Base-by-base conservation (phyloP, 345 rosid species). In the Arabidopsis suecica region DNA sequence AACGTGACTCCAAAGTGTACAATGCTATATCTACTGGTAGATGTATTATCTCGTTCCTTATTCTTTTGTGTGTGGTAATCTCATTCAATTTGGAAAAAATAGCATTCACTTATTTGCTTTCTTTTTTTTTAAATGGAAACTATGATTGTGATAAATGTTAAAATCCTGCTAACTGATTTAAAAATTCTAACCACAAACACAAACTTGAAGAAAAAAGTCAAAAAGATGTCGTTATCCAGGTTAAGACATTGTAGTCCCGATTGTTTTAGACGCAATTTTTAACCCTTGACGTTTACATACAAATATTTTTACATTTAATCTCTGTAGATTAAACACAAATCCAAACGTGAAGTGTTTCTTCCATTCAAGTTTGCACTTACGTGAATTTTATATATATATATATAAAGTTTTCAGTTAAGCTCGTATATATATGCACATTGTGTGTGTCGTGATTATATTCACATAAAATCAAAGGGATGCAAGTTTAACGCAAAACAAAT, bases 1-100 rank as follows among this genome's bases (percentile, higher is more conserved):
- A 22, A 61, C 63, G 69, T 60, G 65, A 76, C 13, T 68, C 73
- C 48, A 44, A 53, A 68, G 32, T 51, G 32, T 75, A 49, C 22
- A 68, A 66, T 23, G 16, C 42, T 49, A 16, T 62, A 34, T 70
- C 38, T 37, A 41, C 36, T 16, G 30, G 56, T 33, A 65, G 6
- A 33, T n/a, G n/a, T 25, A 42, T 63, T 20, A 20, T 34, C 40
- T 41, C 22, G 25, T 32, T 69, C 55, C 55, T 42, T 22, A 6
- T 8, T 9, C 16, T 3, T 42, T 38, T 25, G 32, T 28, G 32
- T n/a, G 6, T 16, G 9, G 60, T 53, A 53, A 25, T 59, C 32
- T 40, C 47, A 34, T 8, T 53, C 9, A 53, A 3, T 51, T 6
- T 6, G 20, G 10, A 1, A n/a, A 5, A 16, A 16, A 5, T 16